Conservation (phyloP, 228 moss, liverwort and hornwort species). For the Sphagnum fallax region DNA sequence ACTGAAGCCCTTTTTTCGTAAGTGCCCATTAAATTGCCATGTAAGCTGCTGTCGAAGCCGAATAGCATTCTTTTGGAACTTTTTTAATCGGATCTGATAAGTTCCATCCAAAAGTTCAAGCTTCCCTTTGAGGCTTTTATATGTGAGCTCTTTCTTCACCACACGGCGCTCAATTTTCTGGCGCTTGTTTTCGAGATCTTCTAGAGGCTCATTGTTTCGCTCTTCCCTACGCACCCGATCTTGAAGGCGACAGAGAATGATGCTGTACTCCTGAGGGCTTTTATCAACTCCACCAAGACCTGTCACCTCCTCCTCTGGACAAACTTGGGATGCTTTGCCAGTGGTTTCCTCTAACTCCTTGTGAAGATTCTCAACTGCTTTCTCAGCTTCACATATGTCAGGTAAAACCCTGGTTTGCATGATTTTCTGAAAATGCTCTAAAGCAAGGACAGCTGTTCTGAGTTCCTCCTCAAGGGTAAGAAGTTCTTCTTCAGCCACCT, state of each 20-base stretch:
- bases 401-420: conserved; percentile 31
- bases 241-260: conserved; percentile 17
- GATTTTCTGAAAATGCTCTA: conserved; percentile 12
- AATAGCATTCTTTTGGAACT: conserved; percentile 35
- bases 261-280: conserved; percentile 36
- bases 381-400: conserved; percentile 21
- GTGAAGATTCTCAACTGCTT: conserved; percentile 4
- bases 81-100: conserved; percentile 26
- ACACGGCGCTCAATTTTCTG: conserved; percentile 34
- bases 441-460: conserved; percentile 1
- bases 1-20: conserved; percentile 74
- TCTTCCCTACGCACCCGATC: conserved; percentile 45
- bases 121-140: conserved; percentile 30
- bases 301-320: conserved; percentile 50
- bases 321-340: conserved; percentile 52
- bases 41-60: conserved; percentile 48
- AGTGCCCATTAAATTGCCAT: conserved; percentile 73
- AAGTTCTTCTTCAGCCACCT: conserved; percentile 52
- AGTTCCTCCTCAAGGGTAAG: conserved; percentile 40
- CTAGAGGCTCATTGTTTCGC: conserved; percentile 54
- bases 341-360: conserved; percentile 25
- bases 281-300: conserved; percentile 23
- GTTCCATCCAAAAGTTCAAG: conserved; percentile 36
- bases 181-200: conserved; percentile 46
- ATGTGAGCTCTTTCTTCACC: conserved; percentile 27